Percentiles rank a stretch among this genome's conserved stretches.
phyloP scores from a whole-genome alignment of 345 rosid species.

The Gossypium rotundifolium region DNA sequence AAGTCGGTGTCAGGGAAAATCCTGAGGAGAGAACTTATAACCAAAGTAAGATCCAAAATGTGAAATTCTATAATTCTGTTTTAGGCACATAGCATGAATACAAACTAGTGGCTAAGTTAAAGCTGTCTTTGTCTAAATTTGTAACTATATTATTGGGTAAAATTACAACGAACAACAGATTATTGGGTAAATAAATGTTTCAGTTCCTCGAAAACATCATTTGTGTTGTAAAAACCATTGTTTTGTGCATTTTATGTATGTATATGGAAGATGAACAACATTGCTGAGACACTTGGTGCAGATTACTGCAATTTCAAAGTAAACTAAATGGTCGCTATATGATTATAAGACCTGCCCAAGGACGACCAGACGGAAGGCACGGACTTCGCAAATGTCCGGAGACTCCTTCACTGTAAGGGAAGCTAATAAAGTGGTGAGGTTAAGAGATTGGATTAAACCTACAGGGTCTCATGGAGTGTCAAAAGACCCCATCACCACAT shows the following conservation, averaged over 20 bases:
- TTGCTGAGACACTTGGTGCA: not conserved
- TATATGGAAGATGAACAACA: not conserved
- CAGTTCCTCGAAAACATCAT: not conserved
- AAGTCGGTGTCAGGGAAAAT: constrained; percentile 85
- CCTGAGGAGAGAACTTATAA: constrained; percentile 71
- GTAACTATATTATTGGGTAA: not conserved
- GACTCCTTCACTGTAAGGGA: too few relatives aligned
- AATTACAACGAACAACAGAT: not conserved
- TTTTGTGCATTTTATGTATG: not conserved
- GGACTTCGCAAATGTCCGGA: too few relatives aligned
- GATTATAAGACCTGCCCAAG: not conserved
- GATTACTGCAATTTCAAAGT: not conserved
- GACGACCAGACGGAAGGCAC: too few relatives aligned
- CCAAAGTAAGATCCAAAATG: constrained; percentile 57
- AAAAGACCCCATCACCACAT: too few relatives aligned
- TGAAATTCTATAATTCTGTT: constrained; percentile 12
- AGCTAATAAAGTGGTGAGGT: too few relatives aligned
- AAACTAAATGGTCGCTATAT: not conserved
- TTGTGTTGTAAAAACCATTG: not conserved
- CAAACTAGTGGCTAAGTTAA: not conserved
- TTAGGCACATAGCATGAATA: not conserved
- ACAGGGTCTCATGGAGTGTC: too few relatives aligned
- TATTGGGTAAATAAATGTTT: not conserved
- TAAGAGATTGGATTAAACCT: too few relatives aligned
- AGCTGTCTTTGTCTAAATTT: not conserved